Evolutionary conservation across 2,329 filamentous ascomycete species (phyloP).

Genomic region (Neonectria faginata): DNA sequence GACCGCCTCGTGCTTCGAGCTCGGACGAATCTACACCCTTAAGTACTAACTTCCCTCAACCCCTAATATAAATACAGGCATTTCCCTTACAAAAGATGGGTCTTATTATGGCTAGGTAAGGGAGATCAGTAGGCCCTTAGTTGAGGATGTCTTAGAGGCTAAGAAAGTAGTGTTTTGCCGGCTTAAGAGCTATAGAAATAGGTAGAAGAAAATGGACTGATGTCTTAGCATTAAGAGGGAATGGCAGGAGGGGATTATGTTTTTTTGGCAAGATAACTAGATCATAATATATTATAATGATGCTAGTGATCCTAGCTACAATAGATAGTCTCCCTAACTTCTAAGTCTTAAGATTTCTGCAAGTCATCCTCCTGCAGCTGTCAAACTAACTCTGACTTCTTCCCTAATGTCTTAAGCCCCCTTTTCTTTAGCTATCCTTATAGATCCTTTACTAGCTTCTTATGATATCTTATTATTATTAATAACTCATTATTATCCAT

Average conservation of each 20-base stretch:
- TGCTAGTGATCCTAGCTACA: neutral
- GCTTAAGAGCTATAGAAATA: neutral
- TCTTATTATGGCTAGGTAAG: neutral
- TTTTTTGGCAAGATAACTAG: neutral
- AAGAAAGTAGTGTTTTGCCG: neutral
- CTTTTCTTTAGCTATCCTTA: neutral
- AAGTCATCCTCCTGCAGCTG: neutral
- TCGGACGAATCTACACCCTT: neutral
- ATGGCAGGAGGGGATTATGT: neutral
- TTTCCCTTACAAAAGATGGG: neutral
- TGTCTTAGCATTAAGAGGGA: neutral
- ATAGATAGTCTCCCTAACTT: neutral
- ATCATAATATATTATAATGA: neutral
- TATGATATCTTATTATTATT: neutral
- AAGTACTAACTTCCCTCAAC: neutral
- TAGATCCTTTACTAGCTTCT: neutral
- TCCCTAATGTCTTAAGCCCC: neutral
- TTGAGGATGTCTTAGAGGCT: neutral
- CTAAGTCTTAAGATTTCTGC: neutral
- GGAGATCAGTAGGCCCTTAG: neutral
- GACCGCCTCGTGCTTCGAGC: neutral
- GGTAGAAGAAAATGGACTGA: neutral
- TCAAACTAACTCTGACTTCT: neutral
- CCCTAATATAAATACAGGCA: neutral
- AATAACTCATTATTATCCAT: neutral